Base-by-base conservation (phyloP, 805 yeast genomes). In the Priceomyces carsonii region DNA sequence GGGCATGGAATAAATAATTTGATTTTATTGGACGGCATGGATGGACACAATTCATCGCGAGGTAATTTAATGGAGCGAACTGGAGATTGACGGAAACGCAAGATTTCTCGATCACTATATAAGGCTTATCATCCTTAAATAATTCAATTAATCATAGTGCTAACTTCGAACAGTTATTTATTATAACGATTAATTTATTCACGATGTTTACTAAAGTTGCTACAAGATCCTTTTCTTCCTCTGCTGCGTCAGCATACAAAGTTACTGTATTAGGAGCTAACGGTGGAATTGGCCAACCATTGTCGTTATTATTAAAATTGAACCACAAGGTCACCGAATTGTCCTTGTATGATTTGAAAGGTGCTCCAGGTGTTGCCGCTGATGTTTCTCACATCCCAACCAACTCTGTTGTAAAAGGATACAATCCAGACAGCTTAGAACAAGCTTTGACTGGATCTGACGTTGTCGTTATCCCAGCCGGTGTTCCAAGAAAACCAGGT, bases 401-500 rank as follows among this genome's bases (percentile, higher is more conserved):
- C 60, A 80, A 85, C 75, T 86, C 96, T 45, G 78, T 77, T 39
- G 96, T 91, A 53, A 77, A 71, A 49, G 97, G 97, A 47, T 90
- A 76, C 75, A 75, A 86, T 40, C 95, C 96, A 51, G 95, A 85
- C 47, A 77, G 81, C 42, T 69, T 88, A 45, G 69, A 73, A 41
- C 69, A 67, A 38, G 95, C 96, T 13, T 69, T 90, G 51, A 68
- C 75, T 34, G 89, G 82, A 32, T 78, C 96, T 34, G 95, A 89
- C 53, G 81, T 90, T 42, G 90, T 90, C 35, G 77, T 90, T 40
- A 86, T 90, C 66, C 96, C 97, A 60, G 97, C 97, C 39, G 97
- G 97, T 75, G 95, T 90, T 40, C 97, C 95, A 74, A 86, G 95
- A 80, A 90, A 89, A 75, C 97, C 97, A 51, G 97, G 97, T 66